phyloP scores from a whole-genome alignment of 306 rosid genomes.

The Astragalus membranaceus region DNA sequence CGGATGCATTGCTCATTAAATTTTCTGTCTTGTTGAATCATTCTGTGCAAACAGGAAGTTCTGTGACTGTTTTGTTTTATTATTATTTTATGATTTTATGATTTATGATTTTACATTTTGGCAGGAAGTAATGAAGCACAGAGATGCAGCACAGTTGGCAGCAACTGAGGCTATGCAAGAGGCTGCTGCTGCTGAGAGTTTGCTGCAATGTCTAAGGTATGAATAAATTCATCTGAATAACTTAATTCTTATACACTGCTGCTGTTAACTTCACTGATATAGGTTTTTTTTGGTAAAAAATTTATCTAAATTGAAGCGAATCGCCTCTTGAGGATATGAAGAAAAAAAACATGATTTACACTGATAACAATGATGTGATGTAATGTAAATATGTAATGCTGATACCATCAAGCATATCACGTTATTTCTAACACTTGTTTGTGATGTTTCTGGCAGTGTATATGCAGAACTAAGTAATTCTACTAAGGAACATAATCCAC shows the following conservation, averaged over 20 bases:
- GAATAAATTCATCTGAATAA: neutral
- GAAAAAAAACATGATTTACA: neutral
- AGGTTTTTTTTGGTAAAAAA: neutral
- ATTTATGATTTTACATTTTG: slow-evolving; percentile 13
- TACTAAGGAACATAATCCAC: slow-evolving; percentile 77
- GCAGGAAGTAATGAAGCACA: slow-evolving; percentile 85
- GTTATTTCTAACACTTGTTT: slow-evolving; percentile 18
- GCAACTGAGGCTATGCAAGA: slow-evolving; percentile 92
- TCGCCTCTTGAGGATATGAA: neutral
- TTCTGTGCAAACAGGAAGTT: neutral
- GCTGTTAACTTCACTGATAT: neutral
- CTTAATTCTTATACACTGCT: neutral
- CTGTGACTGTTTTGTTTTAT: neutral
- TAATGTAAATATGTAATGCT: neutral
- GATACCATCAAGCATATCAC: neutral
- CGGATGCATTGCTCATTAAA: neutral
- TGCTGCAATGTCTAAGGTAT: slow-evolving; percentile 88
- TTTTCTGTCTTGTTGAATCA: neutral
- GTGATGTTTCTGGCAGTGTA: slow-evolving; percentile 41
- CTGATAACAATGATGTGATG: neutral
- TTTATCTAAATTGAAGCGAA: neutral
- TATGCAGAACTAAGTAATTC: slow-evolving; percentile 64
- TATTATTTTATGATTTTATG: neutral
- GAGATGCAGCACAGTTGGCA: slow-evolving; percentile 91
- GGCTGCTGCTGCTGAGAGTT: slow-evolving; percentile 86